Conservation (phyloP, 2,329 filamentous ascomycete genomes). For the Parafenestella ontariensis region DNA sequence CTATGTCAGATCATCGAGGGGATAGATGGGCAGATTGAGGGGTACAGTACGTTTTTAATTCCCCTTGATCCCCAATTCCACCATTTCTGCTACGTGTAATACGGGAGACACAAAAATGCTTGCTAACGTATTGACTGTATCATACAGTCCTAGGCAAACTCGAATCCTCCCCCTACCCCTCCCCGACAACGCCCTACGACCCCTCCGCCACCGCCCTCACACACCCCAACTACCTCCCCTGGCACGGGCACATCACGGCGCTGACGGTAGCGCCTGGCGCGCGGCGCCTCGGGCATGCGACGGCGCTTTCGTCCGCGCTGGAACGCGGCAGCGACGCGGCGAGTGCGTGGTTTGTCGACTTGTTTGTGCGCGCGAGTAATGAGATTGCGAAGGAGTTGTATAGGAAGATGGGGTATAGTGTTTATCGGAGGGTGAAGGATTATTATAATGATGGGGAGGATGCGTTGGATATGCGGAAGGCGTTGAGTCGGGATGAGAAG, state of each 20-base stretch:
- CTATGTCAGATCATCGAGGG: constrained; percentile 93
- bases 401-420: constrained; percentile 84
- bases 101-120: too few relatives aligned
- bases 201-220: constrained; percentile 54
- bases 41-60: constrained; percentile 81
- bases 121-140: too few relatives aligned
- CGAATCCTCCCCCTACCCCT: constrained; percentile 78
- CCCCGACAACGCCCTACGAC: constrained; percentile 74
- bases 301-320: constrained; percentile 79
- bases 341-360: constrained; percentile 91
- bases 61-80: too few relatives aligned
- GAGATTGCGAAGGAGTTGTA: constrained; percentile 87
- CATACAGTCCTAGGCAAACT: constrained; percentile 93
- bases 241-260: constrained; percentile 97
- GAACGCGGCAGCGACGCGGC: constrained; percentile 83
- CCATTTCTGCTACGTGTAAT: too few relatives aligned
- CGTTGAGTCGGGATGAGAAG: constrained; percentile 79
- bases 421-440: constrained; percentile 85
- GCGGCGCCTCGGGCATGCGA: constrained; percentile 85
- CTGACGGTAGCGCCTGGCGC: constrained; percentile 89
- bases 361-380: constrained; percentile 92
- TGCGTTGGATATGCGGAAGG: constrained; percentile 96
- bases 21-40: constrained; percentile 84
- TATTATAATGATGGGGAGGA: constrained; percentile 97
- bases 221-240: constrained; percentile 83